Evolutionary conservation across 257 asterid genomes (phyloP), one percentile per base, ranked within the genome.

Genomic region (Nicotiana noctiflora): DNA sequence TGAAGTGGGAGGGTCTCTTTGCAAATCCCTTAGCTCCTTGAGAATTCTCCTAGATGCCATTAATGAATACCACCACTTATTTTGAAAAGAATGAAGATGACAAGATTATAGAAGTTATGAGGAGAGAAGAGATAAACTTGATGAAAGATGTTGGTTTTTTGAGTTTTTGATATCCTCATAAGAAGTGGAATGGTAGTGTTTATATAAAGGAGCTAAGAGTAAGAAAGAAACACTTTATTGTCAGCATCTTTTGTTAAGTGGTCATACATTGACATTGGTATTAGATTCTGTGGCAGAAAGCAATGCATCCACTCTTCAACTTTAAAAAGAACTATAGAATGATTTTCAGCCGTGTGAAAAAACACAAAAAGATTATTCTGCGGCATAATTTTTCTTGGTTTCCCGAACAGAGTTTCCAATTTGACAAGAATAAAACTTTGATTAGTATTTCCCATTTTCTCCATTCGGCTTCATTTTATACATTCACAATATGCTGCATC

Each of bases 1-100:
- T 75, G 97, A 94, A 79, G 96, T 94, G 1, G 98, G 98, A 86
- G 98, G 97, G 81, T 94, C 98, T 88, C 93, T 88, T 75, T 94
- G 98, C 91, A 94, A 82, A 77, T 94, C 98, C 81, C 89, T 90
- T 18, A 94, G 92, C 88, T 94, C 98, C 89, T 92, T 94, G 76
- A 90, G 89, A 31, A 94, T 94, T 84, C 97, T 91, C 82, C 96
- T 90, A 2, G 97, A 92, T 3, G 98, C 96, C 98, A 93, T 93
- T 77, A 34, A n/a, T 67, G 29, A 40, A 25, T 55, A 75, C 37
- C 59, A 25, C n/a, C 2, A 37, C 76, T 29, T 9, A 14, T 10
- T 19, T 59, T 29, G 8, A 10, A 23, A 49, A 15, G 23, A 32
- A 55, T 14, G 40, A 32, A 1, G 57, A 14, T 11, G 46, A 56